Percentiles rank a stretch among this genome's conserved stretches.
Evolutionary conservation across 2,329 filamentous ascomycete species (phyloP).

Genomic region (Talaromyces sp.): DNA sequence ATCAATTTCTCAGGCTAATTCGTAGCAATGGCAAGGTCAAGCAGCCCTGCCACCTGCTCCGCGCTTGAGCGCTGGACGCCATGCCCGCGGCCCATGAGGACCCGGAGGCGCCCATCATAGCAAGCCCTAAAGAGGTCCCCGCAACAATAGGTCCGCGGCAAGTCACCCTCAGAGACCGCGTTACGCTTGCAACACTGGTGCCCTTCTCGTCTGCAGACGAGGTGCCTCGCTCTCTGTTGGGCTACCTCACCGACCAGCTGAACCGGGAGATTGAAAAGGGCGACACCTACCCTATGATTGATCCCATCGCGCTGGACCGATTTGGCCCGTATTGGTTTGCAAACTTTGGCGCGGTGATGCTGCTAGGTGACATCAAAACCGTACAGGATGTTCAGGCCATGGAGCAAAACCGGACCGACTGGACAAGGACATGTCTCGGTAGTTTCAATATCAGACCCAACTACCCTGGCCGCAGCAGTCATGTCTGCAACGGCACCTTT

Average conservation of each 20-base stretch:
- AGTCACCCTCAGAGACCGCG: slow-evolving; percentile 76
- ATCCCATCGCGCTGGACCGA: slow-evolving; percentile 65
- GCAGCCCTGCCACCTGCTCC: slow-evolving; percentile 31
- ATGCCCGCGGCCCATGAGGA: slow-evolving; percentile 37
- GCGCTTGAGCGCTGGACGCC: slow-evolving; percentile 19
- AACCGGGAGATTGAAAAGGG: slow-evolving; percentile 89
- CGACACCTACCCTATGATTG: slow-evolving; percentile 86
- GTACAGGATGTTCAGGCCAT: slow-evolving; percentile 49
- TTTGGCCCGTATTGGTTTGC: slow-evolving; percentile 88
- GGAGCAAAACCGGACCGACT: slow-evolving; percentile 60
- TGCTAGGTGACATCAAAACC: slow-evolving; percentile 68
- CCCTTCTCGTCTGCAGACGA: slow-evolving; percentile 74
- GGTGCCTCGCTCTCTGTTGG: slow-evolving; percentile 69
- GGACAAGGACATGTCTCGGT: slow-evolving; percentile 76
- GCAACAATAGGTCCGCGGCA: slow-evolving; percentile 66
- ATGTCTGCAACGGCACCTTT: slow-evolving; percentile 76
- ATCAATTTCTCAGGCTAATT: slow-evolving; percentile 21
- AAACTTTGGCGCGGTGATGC: slow-evolving; percentile 83
- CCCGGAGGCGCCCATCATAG: slow-evolving; percentile 24
- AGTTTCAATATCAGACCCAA: slow-evolving; percentile 95
- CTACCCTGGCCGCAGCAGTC: slow-evolving; percentile 84
- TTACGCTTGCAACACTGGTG: slow-evolving; percentile 77
- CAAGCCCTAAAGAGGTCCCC: slow-evolving; percentile 52
- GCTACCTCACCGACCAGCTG: slow-evolving; percentile 76
- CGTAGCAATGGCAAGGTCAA: slow-evolving; percentile 16